Evolutionary conservation across 305 asterid species (phyloP), one percentile per base, ranked within the genome.

Genomic region (Fraxinus platypoda): DNA sequence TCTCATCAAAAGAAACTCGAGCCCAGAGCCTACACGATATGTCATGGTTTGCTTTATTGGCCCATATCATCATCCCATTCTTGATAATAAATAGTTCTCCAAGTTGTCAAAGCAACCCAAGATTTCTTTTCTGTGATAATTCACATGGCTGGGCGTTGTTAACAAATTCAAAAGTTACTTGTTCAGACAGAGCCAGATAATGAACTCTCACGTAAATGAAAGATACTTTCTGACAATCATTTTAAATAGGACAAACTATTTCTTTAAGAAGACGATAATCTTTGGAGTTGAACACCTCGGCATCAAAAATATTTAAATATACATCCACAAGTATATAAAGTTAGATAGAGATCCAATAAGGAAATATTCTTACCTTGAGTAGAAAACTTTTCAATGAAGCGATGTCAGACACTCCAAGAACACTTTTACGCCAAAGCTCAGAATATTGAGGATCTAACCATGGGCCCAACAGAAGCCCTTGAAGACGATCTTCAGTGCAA

Each of bases 391-490:
- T 93, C 62, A 94, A 79, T 8, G 90, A 79, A 77, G 87, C 84
- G 83, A 95, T 74, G 73, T 82, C 87, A 75, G 85, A 49, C 52
- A 83, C 90, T 82, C 80, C 90, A 84, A 87, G 86, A 78, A 92
- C 89, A 88, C 84, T 83, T 80, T 85, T 84, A 38, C 91, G 94
- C 98, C 98, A 95, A 84, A 86, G 83, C 81, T 83, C 84, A 62
- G 99, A 90, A 84, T 89, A 89, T 43, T 86, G 87, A 80, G 96
- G 91, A 89, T 89, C 91, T 85, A 94, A 91, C 99, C 99, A 95
- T 23, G 97, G 97, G 82, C 98, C 99, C 87, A 83, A 80, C 75
- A 95, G 90, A 84, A 95, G 97, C 78, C 99, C 99, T 79, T 89
- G 97, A 84, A 95, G 85, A 88, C 92, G 96, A 81, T 88, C 93